These are phyloP conservation scores for Plasmodium sp. DNA, from an alignment of 169 alveolate genomes.

Conservation along the genomic window DNA sequence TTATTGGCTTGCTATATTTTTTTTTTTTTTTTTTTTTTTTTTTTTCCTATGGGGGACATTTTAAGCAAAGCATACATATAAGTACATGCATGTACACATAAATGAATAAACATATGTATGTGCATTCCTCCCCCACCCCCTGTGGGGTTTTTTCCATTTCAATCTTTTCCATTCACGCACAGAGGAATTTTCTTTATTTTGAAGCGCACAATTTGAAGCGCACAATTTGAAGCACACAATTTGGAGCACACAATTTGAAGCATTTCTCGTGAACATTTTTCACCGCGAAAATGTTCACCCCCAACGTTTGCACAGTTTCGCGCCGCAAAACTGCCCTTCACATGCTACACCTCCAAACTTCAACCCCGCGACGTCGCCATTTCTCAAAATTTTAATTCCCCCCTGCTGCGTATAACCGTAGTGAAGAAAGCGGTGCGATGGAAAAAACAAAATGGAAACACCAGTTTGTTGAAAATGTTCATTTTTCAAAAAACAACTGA, in stretches of 20 bases:
- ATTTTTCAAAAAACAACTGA: slow-evolving; percentile 1
- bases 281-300: background rate
- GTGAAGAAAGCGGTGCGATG: background rate
- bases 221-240: background rate
- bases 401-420: background rate
- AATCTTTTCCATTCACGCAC: background rate
- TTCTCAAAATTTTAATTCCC: background rate
- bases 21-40: background rate
- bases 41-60: background rate
- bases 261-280: background rate
- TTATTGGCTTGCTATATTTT: background rate
- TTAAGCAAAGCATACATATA: background rate
- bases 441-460: background rate
- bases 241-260: too few relatives aligned
- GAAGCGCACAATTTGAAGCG: background rate
- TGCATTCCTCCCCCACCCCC: background rate
- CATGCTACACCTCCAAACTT: background rate
- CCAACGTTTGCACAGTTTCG: background rate
- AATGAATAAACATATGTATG: background rate
- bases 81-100: background rate
- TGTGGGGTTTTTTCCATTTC: background rate
- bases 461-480: background rate
- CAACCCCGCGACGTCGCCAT: background rate
- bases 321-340: background rate
- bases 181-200: background rate